Percentiles rank a stretch among this genome's conserved stretches.
These are phyloP conservation scores for Diplotaxis tenuifolia DNA, from an alignment of 345 rosid species.

Conservation along the genomic window DNA sequence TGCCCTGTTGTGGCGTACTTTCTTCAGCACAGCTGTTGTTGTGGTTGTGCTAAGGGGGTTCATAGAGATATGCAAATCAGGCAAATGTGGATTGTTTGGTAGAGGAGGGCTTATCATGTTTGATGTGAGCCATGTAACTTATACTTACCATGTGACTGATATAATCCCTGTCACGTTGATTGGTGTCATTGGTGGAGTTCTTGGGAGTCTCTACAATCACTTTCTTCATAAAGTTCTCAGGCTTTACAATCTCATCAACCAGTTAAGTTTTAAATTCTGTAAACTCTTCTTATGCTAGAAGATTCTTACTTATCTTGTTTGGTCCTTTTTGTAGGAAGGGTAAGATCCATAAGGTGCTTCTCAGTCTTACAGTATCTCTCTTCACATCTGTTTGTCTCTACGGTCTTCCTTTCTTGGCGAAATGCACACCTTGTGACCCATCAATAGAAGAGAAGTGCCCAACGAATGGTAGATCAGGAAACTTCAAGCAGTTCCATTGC, in stretches of 20 bases:
- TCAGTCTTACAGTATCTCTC: slow-evolving; percentile 62
- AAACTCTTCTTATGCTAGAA: neutral
- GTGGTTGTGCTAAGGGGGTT: slow-evolving; percentile 78
- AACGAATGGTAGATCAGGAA: slow-evolving; percentile 62
- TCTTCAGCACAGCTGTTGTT: slow-evolving; percentile 87
- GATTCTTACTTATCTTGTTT: slow-evolving; percentile 14
- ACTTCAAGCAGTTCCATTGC: slow-evolving; percentile 90
- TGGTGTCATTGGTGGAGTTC: slow-evolving; percentile 80
- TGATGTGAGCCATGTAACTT: slow-evolving; percentile 72
- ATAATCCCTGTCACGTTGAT: slow-evolving; percentile 59
- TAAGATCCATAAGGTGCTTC: slow-evolving; percentile 69
- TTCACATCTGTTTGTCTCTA: slow-evolving; percentile 80
- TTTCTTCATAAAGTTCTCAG: slow-evolving; percentile 78
- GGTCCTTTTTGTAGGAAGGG: slow-evolving; percentile 68
- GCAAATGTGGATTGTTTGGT: slow-evolving; percentile 89
- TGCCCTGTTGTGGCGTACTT: slow-evolving; percentile 83
- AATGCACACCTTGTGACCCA: slow-evolving; percentile 71
- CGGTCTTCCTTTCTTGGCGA: slow-evolving; percentile 74
- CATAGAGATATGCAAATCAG: slow-evolving; percentile 77
- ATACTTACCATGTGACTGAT: slow-evolving; percentile 64
- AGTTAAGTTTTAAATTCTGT: slow-evolving; percentile 45
- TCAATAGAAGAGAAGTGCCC: slow-evolving; percentile 53
- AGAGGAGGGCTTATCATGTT: slow-evolving; percentile 88
- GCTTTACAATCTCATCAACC: slow-evolving; percentile 76
- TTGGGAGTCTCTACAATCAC: slow-evolving; percentile 85